Conservation (phyloP, 2,329 filamentous ascomycete genomes). For the Immersiporthe knoxdaviesiana region DNA sequence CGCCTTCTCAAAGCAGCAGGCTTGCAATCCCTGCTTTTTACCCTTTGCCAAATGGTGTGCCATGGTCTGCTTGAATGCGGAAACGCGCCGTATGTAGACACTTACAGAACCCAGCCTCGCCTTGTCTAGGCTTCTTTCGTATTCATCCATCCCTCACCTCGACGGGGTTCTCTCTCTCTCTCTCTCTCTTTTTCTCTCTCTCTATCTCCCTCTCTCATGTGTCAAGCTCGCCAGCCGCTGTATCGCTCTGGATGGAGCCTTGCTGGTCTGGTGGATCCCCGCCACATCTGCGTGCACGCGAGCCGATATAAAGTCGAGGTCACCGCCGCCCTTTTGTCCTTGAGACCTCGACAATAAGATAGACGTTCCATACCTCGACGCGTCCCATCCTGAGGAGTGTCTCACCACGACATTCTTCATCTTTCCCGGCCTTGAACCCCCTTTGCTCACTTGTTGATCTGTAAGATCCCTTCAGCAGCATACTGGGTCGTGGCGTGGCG, state of each 20-base stretch:
- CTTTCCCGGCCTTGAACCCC: slow-evolving; percentile 10
- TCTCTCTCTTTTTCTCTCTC: too few species aligned
- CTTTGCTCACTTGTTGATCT: slow-evolving; percentile 12
- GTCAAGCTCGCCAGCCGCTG: not conserved
- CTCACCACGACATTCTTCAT: slow-evolving; percentile 11
- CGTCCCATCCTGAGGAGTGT: slow-evolving; percentile 6
- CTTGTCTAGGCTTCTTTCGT: not conserved
- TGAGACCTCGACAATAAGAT: slow-evolving; percentile 19
- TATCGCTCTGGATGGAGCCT: too few species aligned
- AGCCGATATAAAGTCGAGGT: slow-evolving; percentile 18
- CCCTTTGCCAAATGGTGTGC: not conserved
- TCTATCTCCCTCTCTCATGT: too few species aligned
- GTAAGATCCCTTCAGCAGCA: slow-evolving; percentile 2
- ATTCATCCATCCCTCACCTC: not conserved
- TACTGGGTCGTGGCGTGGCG: not conserved
- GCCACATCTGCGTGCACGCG: not conserved
- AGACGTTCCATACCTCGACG: slow-evolving; percentile 9
- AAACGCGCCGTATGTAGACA: slow-evolving; percentile 12
- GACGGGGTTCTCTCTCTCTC: too few species aligned
- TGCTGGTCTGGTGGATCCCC: not conserved
- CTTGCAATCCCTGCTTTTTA: slow-evolving; percentile 17
- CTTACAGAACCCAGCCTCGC: slow-evolving; percentile 6
- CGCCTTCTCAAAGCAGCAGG: slow-evolving; percentile 13
- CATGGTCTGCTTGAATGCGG: slow-evolving; percentile 17
- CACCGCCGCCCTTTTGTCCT: slow-evolving; percentile 15